Percentiles rank a stretch among this genome's conserved stretches.
Conservation (phyloP, 2,329 filamentous ascomycete species). For the Boeremia lycopersici region DNA sequence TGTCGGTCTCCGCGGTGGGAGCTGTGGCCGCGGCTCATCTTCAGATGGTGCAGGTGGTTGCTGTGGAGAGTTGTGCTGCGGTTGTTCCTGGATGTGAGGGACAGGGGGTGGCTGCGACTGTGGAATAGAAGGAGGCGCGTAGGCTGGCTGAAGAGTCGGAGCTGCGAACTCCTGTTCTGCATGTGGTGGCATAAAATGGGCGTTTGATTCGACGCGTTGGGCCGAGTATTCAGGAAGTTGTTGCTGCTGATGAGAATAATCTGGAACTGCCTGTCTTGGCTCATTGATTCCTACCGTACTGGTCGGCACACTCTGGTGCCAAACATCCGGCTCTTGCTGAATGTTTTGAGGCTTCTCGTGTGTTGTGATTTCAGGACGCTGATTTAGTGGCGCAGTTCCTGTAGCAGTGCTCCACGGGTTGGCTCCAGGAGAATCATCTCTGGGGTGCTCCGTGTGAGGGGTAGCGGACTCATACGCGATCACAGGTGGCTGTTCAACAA, state of each 20-base stretch:
- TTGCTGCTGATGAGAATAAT: background rate
- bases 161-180: background rate
- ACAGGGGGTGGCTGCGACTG: conserved; percentile 13
- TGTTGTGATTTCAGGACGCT: background rate
- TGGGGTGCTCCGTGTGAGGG: conserved; percentile 29
- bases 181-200: background rate
- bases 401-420: conserved; percentile 39
- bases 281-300: conserved; percentile 24
- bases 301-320: conserved; percentile 33
- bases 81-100: background rate
- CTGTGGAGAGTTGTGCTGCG: conserved; percentile 5
- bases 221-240: background rate
- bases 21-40: conserved; percentile 36
- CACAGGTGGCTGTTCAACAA: conserved; percentile 25
- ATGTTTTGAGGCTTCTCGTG: conserved; percentile 17
- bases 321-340: conserved; percentile 43
- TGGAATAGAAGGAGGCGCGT: conserved; percentile 5
- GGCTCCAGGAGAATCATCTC: conserved; percentile 30
- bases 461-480: conserved; percentile 20
- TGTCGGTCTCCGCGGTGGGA: conserved; percentile 41
- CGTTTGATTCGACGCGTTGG: background rate
- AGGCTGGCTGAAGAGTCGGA: background rate
- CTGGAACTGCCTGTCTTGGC: background rate
- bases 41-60: conserved; percentile 19
- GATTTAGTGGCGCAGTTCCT: conserved; percentile 28